A percentile compares a stretch with the other conserved stretches of the same genome.
Conservation (phyloP, 2,329 filamentous ascomycete genomes). For the Colletotrichum sidae region DNA sequence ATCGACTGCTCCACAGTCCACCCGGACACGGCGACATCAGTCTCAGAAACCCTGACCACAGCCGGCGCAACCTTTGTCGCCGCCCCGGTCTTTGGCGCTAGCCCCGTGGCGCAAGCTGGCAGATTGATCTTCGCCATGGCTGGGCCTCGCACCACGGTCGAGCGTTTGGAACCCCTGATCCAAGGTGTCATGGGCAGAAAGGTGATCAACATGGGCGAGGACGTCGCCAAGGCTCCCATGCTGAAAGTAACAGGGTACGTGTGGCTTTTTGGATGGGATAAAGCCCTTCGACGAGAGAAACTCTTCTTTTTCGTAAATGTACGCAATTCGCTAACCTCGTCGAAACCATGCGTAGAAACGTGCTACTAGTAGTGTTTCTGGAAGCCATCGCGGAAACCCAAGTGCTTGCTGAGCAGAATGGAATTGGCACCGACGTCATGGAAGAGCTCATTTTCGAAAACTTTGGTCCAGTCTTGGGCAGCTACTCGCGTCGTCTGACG, state of each 20-base stretch:
- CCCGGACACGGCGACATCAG: constrained; percentile 52
- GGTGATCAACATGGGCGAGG: constrained; percentile 56
- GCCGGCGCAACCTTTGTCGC: constrained; percentile 53
- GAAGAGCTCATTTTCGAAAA: constrained; percentile 56
- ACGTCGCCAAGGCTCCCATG: constrained; percentile 56
- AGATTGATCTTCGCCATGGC: constrained; percentile 58
- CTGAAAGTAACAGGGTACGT: constrained; percentile 60
- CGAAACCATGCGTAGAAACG: constrained; percentile 49
- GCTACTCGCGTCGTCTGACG: constrained; percentile 51
- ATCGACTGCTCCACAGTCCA: constrained; percentile 64
- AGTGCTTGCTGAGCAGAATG: constrained; percentile 59
- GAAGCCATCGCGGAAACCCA: constrained; percentile 61
- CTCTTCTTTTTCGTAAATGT: background rate
- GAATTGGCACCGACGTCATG: constrained; percentile 51
- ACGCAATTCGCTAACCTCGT: no score
- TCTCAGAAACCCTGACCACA: constrained; percentile 43
- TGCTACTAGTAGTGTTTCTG: constrained; percentile 60
- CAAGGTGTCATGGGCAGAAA: constrained; percentile 55
- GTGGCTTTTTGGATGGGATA: no score
- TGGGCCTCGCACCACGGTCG: constrained; percentile 50
- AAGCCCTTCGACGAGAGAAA: background rate
- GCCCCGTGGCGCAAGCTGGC: constrained; percentile 57
- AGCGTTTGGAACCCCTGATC: constrained; percentile 51
- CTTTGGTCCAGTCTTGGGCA: constrained; percentile 50
- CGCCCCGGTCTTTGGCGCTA: constrained; percentile 62